A percentile compares a stretch with the other conserved stretches of the same genome.
Evolutionary conservation across 805 yeast species (phyloP).

Genomic region (Suhomyces vadensis): DNA sequence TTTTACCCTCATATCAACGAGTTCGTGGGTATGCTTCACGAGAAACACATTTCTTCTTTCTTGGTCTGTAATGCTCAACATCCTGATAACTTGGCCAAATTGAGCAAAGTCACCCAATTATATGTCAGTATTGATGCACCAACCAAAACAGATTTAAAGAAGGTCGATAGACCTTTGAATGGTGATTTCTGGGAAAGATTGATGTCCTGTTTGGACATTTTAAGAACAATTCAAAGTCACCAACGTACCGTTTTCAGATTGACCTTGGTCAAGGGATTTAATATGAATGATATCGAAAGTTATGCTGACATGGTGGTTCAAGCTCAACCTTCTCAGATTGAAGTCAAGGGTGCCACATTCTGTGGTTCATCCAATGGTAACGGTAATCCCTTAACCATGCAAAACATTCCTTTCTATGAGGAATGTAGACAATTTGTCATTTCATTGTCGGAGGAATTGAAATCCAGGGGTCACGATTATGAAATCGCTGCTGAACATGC

Average conservation of each 20-base stretch:
- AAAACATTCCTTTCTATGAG: constrained; percentile 90
- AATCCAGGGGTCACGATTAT: constrained; percentile 66
- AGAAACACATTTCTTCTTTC: constrained; percentile 77
- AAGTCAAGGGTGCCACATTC: constrained; percentile 92
- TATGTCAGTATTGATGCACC: constrained; percentile 94
- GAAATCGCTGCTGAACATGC: constrained; percentile 95
- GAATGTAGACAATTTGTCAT: constrained; percentile 80
- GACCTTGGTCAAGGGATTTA: constrained; percentile 90
- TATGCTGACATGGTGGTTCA: constrained; percentile 85
- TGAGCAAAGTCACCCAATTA: constrained; percentile 81
- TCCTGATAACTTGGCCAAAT: constrained; percentile 72
- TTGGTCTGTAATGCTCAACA: constrained; percentile 96
- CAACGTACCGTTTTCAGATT: constrained; percentile 91
- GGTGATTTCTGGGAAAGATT: constrained; percentile 93
- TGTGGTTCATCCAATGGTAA: constrained; percentile 86
- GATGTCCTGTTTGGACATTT: constrained; percentile 74
- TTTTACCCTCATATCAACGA: constrained; percentile 89
- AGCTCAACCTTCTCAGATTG: constrained; percentile 84
- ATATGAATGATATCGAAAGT: constrained; percentile 74
- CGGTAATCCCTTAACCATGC: constrained; percentile 91
- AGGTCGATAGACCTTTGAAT: constrained; percentile 84
- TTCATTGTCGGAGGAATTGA: constrained; percentile 59
- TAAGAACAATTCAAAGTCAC: constrained; percentile 68
- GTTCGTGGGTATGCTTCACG: constrained; percentile 79
- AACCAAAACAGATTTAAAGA: constrained; percentile 74